These are phyloP conservation scores for Phaeomoniella chlamydospora DNA, from an alignment of 2,329 filamentous ascomycete species.

Conservation along the genomic window DNA sequence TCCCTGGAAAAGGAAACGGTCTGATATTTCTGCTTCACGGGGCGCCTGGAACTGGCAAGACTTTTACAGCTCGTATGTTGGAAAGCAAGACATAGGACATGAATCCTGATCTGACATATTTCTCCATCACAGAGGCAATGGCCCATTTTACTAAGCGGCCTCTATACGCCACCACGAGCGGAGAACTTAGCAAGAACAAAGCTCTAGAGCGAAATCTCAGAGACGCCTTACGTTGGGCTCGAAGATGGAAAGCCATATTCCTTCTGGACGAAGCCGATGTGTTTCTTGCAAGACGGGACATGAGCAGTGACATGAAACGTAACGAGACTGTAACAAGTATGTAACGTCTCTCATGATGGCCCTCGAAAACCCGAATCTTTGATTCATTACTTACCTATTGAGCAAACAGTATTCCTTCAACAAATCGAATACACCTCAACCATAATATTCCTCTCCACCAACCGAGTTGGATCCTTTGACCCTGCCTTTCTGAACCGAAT, in stretches of 20 bases:
- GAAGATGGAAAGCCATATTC: slow-evolving; percentile 4
- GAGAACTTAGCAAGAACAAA: slow-evolving; percentile 1
- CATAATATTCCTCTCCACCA: slow-evolving; percentile 36
- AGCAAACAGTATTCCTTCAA: slow-evolving; percentile 25
- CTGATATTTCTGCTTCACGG: slow-evolving; percentile 1
- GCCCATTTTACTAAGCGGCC: background rate
- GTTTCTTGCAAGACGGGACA: slow-evolving; percentile 8
- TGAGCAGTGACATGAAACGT: background rate
- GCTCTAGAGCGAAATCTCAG: slow-evolving; percentile 1
- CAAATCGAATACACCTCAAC: slow-evolving; percentile 33
- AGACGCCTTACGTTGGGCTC: slow-evolving; percentile 1
- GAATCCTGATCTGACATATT: no score
- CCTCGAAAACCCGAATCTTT: no score
- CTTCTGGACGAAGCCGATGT: slow-evolving; percentile 16
- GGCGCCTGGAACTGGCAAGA: background rate
- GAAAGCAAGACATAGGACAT: background rate
- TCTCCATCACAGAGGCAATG: background rate
- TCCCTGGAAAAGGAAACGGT: background rate
- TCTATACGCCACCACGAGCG: background rate
- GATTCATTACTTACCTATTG: no score
- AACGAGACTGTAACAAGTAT: slow-evolving; percentile 1
- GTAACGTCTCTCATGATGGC: background rate
- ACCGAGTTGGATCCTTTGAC: slow-evolving; percentile 33
- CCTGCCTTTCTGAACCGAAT: slow-evolving; percentile 36
- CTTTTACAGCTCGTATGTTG: background rate